phyloP scores from a whole-genome alignment of 176 grass and related monocot genomes.

The barley (Hordeum vulgare) region MorexV3_pseudomolecules_assembly NC_058518.1:170538177-170538676 shows the following conservation, averaged over 20 bases:
- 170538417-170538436: background rate
- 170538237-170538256: slow-evolving; percentile 15
- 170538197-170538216: slow-evolving; percentile 1
- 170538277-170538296: slow-evolving; percentile 18
- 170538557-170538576: background rate
- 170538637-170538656: background rate
- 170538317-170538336: slow-evolving; percentile 28
- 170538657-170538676: background rate
- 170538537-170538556: background rate
- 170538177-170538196: background rate
- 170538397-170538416: background rate
- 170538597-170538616: background rate
- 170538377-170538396: background rate
- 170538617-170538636: no score
- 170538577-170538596: background rate
- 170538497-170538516: background rate
- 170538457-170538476: background rate
- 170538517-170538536: background rate
- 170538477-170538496: background rate
- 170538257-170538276: background rate
- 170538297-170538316: slow-evolving; percentile 6
- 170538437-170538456: background rate
- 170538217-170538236: slow-evolving; percentile 8
- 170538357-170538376: slow-evolving; percentile 16
- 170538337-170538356: background rate